A percentile compares a stretch with the other conserved stretches of the same genome.
These are phyloP conservation scores for Albizia julibrissin DNA, from an alignment of 306 rosid genomes.

Conservation along the genomic window DNA sequence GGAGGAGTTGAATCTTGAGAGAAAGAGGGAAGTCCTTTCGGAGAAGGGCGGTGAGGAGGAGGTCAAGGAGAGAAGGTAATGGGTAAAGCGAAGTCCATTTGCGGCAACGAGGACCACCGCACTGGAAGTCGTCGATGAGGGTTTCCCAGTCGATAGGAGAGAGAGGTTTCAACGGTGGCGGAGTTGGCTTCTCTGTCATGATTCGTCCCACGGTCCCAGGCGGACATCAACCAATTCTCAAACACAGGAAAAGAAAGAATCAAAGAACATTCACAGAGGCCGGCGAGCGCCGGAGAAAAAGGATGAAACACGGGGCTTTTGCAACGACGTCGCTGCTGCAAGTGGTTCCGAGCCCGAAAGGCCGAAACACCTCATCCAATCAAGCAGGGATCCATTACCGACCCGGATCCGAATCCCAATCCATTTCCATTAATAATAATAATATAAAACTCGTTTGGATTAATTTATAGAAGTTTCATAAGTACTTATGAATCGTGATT, in stretches of 20 bases:
- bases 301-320: too few relatives aligned
- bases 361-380: too few relatives aligned
- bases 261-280: too few relatives aligned
- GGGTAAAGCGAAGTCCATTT: constrained; percentile 57
- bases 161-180: constrained; percentile 51
- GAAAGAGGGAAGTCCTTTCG: constrained; percentile 69
- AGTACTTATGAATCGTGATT: too few relatives aligned
- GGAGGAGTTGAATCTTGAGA: constrained; percentile 60
- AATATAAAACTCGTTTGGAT: too few relatives aligned
- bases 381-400: not conserved
- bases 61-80: constrained; percentile 55
- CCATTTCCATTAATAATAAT: not conserved
- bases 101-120: constrained; percentile 54
- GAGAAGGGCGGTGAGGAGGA: constrained; percentile 62
- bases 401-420: not conserved
- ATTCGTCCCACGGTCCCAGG: constrained; percentile 22
- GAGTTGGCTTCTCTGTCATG: constrained; percentile 52
- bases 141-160: constrained; percentile 80
- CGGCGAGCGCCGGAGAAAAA: too few relatives aligned
- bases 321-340: too few relatives aligned
- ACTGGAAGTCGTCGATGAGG: constrained; percentile 79
- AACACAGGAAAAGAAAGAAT: too few relatives aligned
- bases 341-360: too few relatives aligned
- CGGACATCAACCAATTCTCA: not conserved
- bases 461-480: too few relatives aligned